Evolutionary conservation across 805 yeast genomes (phyloP), one percentile per base, ranked within the genome.

Genomic region (Candida tibetensis): DNA sequence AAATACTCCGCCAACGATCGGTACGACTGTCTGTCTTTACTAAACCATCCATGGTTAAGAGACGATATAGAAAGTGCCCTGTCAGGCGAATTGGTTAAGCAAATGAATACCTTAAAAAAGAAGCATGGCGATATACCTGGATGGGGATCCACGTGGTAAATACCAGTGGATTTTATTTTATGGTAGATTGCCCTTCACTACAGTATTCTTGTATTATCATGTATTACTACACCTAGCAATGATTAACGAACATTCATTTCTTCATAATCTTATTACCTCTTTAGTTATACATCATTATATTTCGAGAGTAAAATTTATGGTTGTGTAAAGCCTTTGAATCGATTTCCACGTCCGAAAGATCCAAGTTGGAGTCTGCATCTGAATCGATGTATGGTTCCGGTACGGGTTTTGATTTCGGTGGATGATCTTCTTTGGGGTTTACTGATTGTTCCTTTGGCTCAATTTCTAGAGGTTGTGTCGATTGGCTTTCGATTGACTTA

Each of bases 1-100:
- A 63, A 60, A 33, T 67, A 70, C 47, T 69, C 72, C 47, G 75
- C 81, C 17, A 56, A 57, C 30, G 67, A 67, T 9, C 63, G 85
- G 37, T 71, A 66, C 35, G 84, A 79, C 60, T 75, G 80, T 18
- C 74, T 76, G 27, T 66, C 76, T 5, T 64, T 79, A 56, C 59
- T 72, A 32, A 62, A 69, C 21, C 83, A 78, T 53, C 71, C 76
- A 4, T 80, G 81, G 79, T 56, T 78, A 14, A 38, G 41, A 3
- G 47, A 47, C 18, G 49, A 45, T 18, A 17, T 39, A 7, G 34
- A 28, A 13, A 10, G 10, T 10, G 25, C 25, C 9, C 25, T 10
- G 25, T 10, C 25, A 10, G 25, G 9, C 25, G 34, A 31, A 9
- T 30, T 43, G 36, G 34, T 44, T 22, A 31, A 32, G 8, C 55